Base-by-base conservation (phyloP, 805 yeast species). In the Kluyveromyces siamensis region DNA sequence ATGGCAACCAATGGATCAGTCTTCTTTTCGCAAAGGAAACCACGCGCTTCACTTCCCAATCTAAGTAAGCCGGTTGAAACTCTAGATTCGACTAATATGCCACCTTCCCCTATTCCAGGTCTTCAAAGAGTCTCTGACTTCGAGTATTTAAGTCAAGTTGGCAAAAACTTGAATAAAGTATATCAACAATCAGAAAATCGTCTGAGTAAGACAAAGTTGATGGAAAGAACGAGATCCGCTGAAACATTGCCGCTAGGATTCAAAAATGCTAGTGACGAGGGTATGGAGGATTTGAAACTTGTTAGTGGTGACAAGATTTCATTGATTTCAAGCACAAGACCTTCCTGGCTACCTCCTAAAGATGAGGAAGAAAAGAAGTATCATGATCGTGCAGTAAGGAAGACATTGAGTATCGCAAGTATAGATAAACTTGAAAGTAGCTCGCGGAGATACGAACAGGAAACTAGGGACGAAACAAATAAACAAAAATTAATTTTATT, bases 331-430 rank as follows among this genome's bases (percentile, higher is more conserved):
- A 79, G 78, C 41, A 75, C 87, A 1, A 72, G 90, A 55, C 90
- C 90, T 2, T 74, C 80, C 45, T 80, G 87, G 76, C 62, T 82
- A 41, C 90, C 90, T 6, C 88, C 88, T 6, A 83, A 83, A 60
- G 68, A 71, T 38, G 58, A 66, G 3, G 61, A 58, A 11, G 90
- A 83, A 57, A 73, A 73, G 40, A 60, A 67, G 35, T 71, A 71
- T 49, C 90, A 83, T 57, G 81, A 80, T 55, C 70, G 66, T 44
- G 81, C 82, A 57, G 73, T 82, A 48, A 67, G 72, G 42, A 70
- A 68, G 49, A 60, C 61, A 10, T 53, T 65, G n/a, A 59, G 65
- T 42, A 60, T 59, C 56, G 67, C 67, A 2, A 62, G 68, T 6
- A 54, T 65, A 16, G 69, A 64, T 14, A 62, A 65, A 49, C 48